A percentile compares a stretch with the other conserved stretches of the same genome.
phyloP scores from a whole-genome alignment of 345 rosid species.

The Populus tremula region DNA sequence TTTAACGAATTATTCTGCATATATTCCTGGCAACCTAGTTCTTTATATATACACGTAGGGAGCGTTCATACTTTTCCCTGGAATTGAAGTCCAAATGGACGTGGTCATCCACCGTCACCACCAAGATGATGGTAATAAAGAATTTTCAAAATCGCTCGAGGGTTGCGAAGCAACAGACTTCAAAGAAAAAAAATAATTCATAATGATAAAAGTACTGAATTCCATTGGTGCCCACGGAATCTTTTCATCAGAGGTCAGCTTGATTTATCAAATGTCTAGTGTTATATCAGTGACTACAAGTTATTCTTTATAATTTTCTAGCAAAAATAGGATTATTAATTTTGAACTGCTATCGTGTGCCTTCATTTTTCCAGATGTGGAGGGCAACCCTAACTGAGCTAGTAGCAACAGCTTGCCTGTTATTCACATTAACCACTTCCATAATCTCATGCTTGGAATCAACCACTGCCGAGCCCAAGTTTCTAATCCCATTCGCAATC shows the following conservation, averaged over 20 bases:
- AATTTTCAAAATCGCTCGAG: constrained; percentile 7
- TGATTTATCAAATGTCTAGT: no score
- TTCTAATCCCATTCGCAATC: constrained; percentile 38
- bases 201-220: not conserved
- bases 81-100: no score
- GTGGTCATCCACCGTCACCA: no score
- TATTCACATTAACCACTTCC: constrained; percentile 38
- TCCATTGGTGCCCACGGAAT: constrained; percentile 26
- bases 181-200: not conserved
- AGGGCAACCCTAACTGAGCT: constrained; percentile 43
- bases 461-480: constrained; percentile 11
- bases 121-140: not conserved
- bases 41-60: no score
- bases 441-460: constrained; percentile 24
- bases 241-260: constrained; percentile 23
- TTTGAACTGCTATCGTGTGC: no score
- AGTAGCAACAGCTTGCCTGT: constrained; percentile 44
- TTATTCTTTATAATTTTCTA: no score
- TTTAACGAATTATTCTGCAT: no score
- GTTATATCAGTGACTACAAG: no score
- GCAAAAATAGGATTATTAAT: no score
- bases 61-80: no score
- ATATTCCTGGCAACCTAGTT: no score
- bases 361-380: constrained; percentile 43
- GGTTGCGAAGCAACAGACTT: not conserved